Base-by-base conservation (phyloP, 139 green algal species). In the Axilococcus clingmanii region DNA sequence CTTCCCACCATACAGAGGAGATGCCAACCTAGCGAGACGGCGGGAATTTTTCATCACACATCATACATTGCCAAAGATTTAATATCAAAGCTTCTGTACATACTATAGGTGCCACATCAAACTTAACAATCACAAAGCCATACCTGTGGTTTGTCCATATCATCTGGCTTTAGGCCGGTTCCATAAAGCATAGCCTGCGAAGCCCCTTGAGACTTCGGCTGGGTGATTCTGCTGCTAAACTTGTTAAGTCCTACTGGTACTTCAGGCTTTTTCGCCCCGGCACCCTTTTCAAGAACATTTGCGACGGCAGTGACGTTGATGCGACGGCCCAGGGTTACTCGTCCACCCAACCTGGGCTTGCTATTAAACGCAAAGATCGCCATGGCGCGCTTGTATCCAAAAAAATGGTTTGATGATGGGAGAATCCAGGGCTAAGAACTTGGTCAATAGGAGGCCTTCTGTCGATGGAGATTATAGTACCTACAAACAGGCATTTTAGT, bases 181-280 rank as follows among this genome's bases (percentile, higher is more conserved):
- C 83, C 92, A 60, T 94, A 99, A 14, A 99, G 84, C 91, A 97
- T 96, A 8, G 92, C 92, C 81, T 99, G 92, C 1, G 78, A 91
- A 4, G 89, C 92, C 23, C 91, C 92, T 61, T 99, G 91, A 22
- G 70, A 85, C 77, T 95, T 95, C 33, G 88, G 85, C 78, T 99
- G 92, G 7, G 92, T 99, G 51, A 99, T 92, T 11, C 76, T 68
- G 7, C 61, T 65, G 69, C 79, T 94, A 68, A 78, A 96, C 64
- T 94, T 95, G 78, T 99, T 99, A 2, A 99, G 69, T 33, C 77
- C 81, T 22, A 23, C 31, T 9, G 51, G 51, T 19, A 57, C 28
- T 16, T 57, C 49, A 16, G 36, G 16, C 36, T 31, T 17, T n/a
- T 41, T 41, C 2, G 14, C 29, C 9, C 14, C 14, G 16, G 11